Base-by-base conservation (phyloP, 345 rosid species). In the Microcos paniculata region DNA sequence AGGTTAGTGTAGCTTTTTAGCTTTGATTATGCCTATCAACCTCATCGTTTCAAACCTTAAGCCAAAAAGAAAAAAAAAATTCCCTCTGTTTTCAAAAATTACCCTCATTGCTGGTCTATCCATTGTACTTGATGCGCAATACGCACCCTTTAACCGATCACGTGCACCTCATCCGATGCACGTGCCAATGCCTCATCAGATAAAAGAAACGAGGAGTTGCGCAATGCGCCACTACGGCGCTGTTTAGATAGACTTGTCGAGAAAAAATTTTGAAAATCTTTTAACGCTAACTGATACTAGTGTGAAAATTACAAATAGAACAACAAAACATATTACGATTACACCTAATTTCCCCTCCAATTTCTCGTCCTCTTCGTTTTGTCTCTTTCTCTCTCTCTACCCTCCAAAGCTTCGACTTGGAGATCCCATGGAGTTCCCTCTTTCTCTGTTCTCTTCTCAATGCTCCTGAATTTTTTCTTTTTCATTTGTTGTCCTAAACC, bases 301-400 rank as follows among this genome's bases (percentile, higher is more conserved):
- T 13, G 30, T 26, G 1, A 35, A 63, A 63, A 21, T 38, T 63
- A 63, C 26, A 38, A 63, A 62, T 1, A n/a, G 9, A 33, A 11
- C 3, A 19, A 10, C 0, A 38, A 38, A 3, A 40, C 19, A 33
- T 28, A 62, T 61, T 28, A 28, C 4, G 14, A 10, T n/a, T 45
- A 46, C 35, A 40, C 38, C 40, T 58, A 57, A 62, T 74, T 67
- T 63, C 82, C 73, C 85, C 86, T 83, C 80, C 85, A 73, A 35
- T 81, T 76, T 80, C 76, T 75, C 78, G 51, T 46, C 74, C 51
- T 71, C 65, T 56, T 62, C 21, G 49, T 53, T n/a, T 67, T 62
- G 70, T 79, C 70, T 66, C 42, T 76, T 74, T 76, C 70, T 81
- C 76, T 73, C 52, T 80, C 75, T 69, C 62, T 76, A 69, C 58